Percentiles rank a stretch among this genome's conserved stretches.
These are phyloP conservation scores for Chrysoporthe deuterocubensis DNA, from an alignment of 2,329 filamentous ascomycete genomes.

Conservation along the genomic window DNA sequence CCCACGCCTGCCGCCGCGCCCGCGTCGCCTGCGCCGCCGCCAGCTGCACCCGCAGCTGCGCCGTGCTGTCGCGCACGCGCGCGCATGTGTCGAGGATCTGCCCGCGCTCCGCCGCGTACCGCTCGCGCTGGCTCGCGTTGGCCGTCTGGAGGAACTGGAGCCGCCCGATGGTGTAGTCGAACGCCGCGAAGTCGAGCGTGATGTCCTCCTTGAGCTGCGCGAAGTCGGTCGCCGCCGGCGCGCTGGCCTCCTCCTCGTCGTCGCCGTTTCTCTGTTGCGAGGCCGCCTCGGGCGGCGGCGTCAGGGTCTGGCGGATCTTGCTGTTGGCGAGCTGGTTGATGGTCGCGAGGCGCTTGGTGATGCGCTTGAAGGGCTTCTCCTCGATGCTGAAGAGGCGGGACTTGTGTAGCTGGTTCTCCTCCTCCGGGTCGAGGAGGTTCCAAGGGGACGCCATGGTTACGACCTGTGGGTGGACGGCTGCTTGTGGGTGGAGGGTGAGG, in stretches of 20 bases:
- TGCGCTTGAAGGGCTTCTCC: conserved; percentile 87
- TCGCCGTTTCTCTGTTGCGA: conserved; percentile 25
- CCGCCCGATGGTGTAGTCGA: conserved; percentile 83
- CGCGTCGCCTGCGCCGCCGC: conserved; percentile 77
- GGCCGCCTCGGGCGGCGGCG: conserved; percentile 65
- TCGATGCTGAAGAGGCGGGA: conserved; percentile 86
- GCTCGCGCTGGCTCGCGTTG: conserved; percentile 80
- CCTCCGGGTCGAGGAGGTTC: conserved; percentile 72
- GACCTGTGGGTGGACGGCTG: not conserved
- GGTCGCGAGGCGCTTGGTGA: conserved; percentile 78
- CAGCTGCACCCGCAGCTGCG: conserved; percentile 72
- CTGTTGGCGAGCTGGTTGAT: conserved; percentile 66
- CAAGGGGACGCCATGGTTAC: conserved; percentile 52
- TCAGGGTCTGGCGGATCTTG: conserved; percentile 58
- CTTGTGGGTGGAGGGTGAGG: not conserved
- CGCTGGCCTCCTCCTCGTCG: conserved; percentile 22
- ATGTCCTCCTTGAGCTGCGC: conserved; percentile 81
- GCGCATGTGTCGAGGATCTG: conserved; percentile 80
- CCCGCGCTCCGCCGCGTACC: conserved; percentile 80
- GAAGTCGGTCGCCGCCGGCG: conserved; percentile 56
- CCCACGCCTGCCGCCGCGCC: conserved; percentile 80
- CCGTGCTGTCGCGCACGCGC: conserved; percentile 75
- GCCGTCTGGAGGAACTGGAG: conserved; percentile 85
- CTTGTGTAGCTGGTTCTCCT: conserved; percentile 86
- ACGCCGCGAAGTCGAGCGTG: conserved; percentile 84